A percentile compares a stretch with the other conserved stretches of the same genome.
These are phyloP conservation scores for Malus hybrid DNA, from an alignment of 331 rosid genomes.

Conservation along the genomic window DNA sequence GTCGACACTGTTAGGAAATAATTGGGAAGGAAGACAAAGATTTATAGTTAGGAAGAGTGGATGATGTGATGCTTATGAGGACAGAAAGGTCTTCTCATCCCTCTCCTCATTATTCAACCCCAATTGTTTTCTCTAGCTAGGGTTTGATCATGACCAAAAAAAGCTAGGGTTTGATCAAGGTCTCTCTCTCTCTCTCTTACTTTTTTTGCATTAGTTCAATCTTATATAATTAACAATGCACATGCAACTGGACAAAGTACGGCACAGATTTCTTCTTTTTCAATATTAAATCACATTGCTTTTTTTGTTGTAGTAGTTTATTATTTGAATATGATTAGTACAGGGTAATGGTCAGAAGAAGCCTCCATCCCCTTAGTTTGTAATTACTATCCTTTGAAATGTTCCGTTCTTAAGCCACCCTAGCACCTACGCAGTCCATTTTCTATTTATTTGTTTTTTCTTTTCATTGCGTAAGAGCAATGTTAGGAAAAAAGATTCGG, in stretches of 20 bases:
- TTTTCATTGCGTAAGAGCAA: too few relatives aligned
- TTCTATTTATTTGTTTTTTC: too few relatives aligned
- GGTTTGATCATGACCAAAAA: conserved; percentile 26
- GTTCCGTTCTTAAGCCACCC: conserved; percentile 40
- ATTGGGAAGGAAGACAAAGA: conserved; percentile 35
- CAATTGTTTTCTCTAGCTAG: conserved; percentile 26
- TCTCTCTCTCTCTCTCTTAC: conserved; percentile 34
- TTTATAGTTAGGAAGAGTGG: conserved; percentile 68
- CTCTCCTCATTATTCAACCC: conserved; percentile 25
- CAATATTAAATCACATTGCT: conserved; percentile 20
- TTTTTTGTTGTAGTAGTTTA: conserved; percentile 38
- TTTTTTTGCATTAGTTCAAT: conserved; percentile 79
- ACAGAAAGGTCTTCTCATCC: conserved; percentile 60
- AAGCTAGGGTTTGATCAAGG: conserved; percentile 33
- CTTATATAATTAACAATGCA: conserved; percentile 37
- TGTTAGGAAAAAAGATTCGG: too few relatives aligned
- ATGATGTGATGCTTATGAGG: conserved; percentile 46
- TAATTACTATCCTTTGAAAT: conserved; percentile 54
- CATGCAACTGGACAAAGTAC: conserved; percentile 53
- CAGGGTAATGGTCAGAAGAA: conserved; percentile 36
- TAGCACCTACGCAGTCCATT: not conserved
- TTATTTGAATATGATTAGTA: conserved; percentile 25
- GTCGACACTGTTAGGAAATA: conserved; percentile 40
- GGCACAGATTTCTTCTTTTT: conserved; percentile 34
- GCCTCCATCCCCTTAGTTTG: conserved; percentile 61